Percentiles rank a stretch among this genome's conserved stretches.
phyloP scores from a whole-genome alignment of 306 rosid species.

The Fragaria vesca region DNA sequence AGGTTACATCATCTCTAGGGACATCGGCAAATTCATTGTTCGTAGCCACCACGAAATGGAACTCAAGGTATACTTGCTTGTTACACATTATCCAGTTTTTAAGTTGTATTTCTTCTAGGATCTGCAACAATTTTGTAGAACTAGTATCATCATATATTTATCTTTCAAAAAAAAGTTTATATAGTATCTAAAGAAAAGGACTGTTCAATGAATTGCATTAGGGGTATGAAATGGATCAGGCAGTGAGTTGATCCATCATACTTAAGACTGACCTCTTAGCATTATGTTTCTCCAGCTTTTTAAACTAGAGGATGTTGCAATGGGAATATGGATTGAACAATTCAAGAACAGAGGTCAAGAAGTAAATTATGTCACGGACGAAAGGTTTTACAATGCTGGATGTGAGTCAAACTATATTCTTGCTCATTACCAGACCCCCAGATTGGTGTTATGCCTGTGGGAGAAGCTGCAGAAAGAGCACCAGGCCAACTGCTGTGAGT shows the following conservation, averaged over 20 bases:
- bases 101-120: background rate
- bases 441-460: conserved; percentile 88
- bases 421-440: conserved; percentile 85
- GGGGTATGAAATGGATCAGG: background rate
- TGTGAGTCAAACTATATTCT: conserved; percentile 73
- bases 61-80: conserved; percentile 53
- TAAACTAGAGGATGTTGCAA: conserved; percentile 94
- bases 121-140: background rate
- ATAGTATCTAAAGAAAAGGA: background rate
- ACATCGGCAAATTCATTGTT: conserved; percentile 73
- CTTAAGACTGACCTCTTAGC: background rate
- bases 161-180: background rate
- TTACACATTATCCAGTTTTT: background rate
- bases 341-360: conserved; percentile 60
- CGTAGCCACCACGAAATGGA: conserved; percentile 62
- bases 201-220: background rate
- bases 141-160: background rate
- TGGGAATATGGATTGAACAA: conserved; percentile 90
- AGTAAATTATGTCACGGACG: conserved; percentile 66
- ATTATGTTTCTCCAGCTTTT: conserved; percentile 53
- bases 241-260: background rate
- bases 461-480: conserved; percentile 76
- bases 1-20: conserved; percentile 84
- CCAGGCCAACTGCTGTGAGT: conserved; percentile 70
- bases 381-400: conserved; percentile 80